phyloP scores from a whole-genome alignment of 768 basidiomycete genomes.

The Grammothele lineata region DNA sequence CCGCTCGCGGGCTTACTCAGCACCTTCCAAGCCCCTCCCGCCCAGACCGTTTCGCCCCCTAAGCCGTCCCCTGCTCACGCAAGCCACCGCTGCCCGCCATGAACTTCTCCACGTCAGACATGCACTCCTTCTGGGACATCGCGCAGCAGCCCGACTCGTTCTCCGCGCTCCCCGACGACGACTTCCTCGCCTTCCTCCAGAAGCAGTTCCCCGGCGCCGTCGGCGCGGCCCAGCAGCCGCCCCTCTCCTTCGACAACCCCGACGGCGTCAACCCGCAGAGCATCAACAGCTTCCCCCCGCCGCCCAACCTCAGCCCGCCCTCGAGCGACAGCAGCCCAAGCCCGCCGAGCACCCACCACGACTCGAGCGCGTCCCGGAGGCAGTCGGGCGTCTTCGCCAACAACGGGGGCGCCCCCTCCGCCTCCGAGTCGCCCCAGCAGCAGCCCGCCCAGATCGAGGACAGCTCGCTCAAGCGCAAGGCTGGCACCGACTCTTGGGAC shows the following conservation, averaged over 20 bases:
- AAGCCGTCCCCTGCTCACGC: slow-evolving; percentile 8
- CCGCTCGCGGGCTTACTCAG: slow-evolving; percentile 12
- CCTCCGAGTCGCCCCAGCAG: slow-evolving; percentile 27
- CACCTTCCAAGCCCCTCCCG: slow-evolving; percentile 9
- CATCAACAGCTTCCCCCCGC: slow-evolving; percentile 45
- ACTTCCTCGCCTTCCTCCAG: slow-evolving; percentile 72
- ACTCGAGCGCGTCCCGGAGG: slow-evolving; percentile 26
- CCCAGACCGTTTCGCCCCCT: no score
- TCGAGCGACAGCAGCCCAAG: slow-evolving; percentile 75
- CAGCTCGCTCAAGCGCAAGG: slow-evolving; percentile 73
- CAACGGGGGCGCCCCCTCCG: slow-evolving; percentile 12
- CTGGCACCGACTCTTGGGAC: slow-evolving; percentile 58
- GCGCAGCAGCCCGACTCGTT: slow-evolving; percentile 49
- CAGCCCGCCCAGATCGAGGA: slow-evolving; percentile 35
- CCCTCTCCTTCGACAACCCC: slow-evolving; percentile 24
- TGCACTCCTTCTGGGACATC: slow-evolving; percentile 61
- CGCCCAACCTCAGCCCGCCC: slow-evolving; percentile 53
- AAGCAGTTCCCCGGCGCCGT: slow-evolving; percentile 59
- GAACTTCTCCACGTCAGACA: slow-evolving; percentile 40
- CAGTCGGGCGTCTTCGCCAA: slow-evolving; percentile 29
- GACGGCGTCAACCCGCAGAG: slow-evolving; percentile 58
- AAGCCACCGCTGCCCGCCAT: slow-evolving; percentile 28
- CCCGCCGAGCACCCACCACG: slow-evolving; percentile 49
- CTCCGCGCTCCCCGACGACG: slow-evolving; percentile 66
- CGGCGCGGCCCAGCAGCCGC: slow-evolving; percentile 10